Base-by-base conservation (phyloP, 2,329 filamentous ascomycete genomes). In the Colletotrichum tamarilloi region DNA sequence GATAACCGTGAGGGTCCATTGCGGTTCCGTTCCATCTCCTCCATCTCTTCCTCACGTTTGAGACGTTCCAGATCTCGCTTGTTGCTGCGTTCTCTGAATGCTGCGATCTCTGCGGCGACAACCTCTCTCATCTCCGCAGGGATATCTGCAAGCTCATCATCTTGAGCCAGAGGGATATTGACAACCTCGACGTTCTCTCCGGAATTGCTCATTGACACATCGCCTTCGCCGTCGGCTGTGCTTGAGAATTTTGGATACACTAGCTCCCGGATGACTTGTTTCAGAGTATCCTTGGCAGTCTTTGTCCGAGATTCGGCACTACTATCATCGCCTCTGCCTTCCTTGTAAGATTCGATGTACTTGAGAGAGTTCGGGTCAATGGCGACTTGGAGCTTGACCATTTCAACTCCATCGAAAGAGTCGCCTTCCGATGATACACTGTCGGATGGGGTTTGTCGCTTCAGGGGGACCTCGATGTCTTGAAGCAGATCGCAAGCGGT, bases 81-180 rank as follows among this genome's bases (percentile, higher is more conserved):
- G 73, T 92, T 98, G 77, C 96, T 98, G 24, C 96, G 90, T 76
- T 99, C 97, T 76, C 97, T 90, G 86, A 99, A 99, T 0, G 95
- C 94, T 0, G 95, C 92, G 78, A 99, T 99, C 81, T 99, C 97
- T 70, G 93, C 93, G 0, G 97, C 94, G 19, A 99, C 97, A 0
- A 95, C 95, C 80, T 97, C 97, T 28, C 97, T 92, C 95, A 98
- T 97, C 80, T 98, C 97, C 1, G 94, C 93, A 0, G 97, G 97
- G 60, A 99, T 98, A 78, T 99, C 97, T 24, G 95, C 93, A 35
- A 99, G 87, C 79, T 99, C 97, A 79, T 99, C 97, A 75, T 99
- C 97, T 65, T 93, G 90, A 1, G 92, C 92, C 38, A 98, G 88
- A 4, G 95, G 93, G 72, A 98, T 97, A 71, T 95, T 98, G 76